phyloP scores from a whole-genome alignment of 1,284 basidiomycete genomes.

The Xerocomus nothofagi region DNA sequence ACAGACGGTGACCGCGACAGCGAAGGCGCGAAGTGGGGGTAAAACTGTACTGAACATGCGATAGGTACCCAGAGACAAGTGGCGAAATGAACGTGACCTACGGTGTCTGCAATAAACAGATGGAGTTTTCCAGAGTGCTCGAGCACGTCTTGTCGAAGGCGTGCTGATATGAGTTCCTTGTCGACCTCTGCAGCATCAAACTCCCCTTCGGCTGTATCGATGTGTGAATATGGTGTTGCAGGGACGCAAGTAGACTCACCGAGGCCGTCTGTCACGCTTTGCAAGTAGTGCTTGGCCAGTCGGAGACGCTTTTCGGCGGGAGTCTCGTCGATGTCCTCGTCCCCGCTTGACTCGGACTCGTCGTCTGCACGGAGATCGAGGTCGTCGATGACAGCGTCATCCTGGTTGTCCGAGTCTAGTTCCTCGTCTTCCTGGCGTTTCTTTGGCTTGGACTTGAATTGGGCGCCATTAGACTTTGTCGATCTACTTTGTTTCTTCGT shows the following conservation, averaged over 20 bases:
- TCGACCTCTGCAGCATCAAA: constrained; percentile 95
- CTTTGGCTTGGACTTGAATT: constrained; percentile 29
- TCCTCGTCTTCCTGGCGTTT: constrained; percentile 64
- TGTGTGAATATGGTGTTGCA: constrained; percentile 1
- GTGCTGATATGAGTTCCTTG: constrained; percentile 85
- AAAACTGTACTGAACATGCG: constrained; percentile 34
- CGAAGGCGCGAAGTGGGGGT: constrained; percentile 50
- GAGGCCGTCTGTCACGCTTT: constrained; percentile 76
- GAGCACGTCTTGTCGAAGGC: constrained; percentile 87
- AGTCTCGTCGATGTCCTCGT: constrained; percentile 87
- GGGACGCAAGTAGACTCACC: constrained; percentile 48
- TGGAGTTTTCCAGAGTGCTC: constrained; percentile 86
- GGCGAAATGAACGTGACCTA: constrained; percentile 35
- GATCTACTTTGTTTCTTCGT: constrained; percentile 25
- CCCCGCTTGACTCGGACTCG: constrained; percentile 60
- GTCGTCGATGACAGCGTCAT: constrained; percentile 68
- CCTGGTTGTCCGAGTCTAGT: constrained; percentile 62
- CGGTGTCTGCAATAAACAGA: constrained; percentile 72
- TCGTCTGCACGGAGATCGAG: constrained; percentile 72
- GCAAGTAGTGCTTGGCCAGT: constrained; percentile 88
- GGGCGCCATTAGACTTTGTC: constrained; percentile 31
- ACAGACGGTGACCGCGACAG: constrained; percentile 71
- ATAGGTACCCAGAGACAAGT: constrained; percentile 24
- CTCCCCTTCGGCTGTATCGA: constrained; percentile 67
- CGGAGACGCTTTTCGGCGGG: constrained; percentile 92